These are phyloP conservation scores for Hypsizygus ulmarius DNA, from an alignment of 1,284 basidiomycete species.

Conservation along the genomic window DNA sequence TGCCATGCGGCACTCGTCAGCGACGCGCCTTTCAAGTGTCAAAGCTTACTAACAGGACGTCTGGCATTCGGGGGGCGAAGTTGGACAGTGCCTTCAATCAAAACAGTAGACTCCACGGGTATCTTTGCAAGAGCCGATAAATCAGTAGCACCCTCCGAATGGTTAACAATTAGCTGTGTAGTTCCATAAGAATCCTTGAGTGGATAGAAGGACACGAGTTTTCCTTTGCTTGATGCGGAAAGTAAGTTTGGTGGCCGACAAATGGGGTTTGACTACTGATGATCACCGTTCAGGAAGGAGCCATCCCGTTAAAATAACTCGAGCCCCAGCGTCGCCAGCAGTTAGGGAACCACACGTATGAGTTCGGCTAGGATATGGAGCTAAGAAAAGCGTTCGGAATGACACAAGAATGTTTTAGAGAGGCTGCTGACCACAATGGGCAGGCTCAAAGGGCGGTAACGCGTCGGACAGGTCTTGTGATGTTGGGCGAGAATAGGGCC, in stretches of 20 bases:
- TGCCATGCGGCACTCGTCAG: constrained; percentile 28
- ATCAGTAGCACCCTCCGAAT: constrained; percentile 31
- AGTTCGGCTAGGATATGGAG: constrained; percentile 59
- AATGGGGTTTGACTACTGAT: constrained; percentile 29
- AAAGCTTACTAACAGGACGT: constrained; percentile 44
- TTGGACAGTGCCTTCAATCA: constrained; percentile 70
- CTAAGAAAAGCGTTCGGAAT: constrained; percentile 34
- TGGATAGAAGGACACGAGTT: constrained; percentile 75
- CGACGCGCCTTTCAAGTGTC: constrained; percentile 16
- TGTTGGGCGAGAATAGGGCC: constrained; percentile 17
- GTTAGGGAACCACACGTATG: constrained; percentile 67
- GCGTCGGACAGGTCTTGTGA: constrained; percentile 22
- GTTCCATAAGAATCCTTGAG: constrained; percentile 76
- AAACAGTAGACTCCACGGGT: constrained; percentile 75
- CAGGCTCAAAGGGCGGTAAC: constrained; percentile 13
- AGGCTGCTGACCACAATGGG: constrained; percentile 32
- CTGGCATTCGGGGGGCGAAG: constrained; percentile 61
- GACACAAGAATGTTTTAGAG: constrained; percentile 10
- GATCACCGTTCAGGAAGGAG: constrained; percentile 70
- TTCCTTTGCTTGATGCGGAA: constrained; percentile 57
- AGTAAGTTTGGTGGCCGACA: constrained; percentile 28
- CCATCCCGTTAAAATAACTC: constrained; percentile 77
- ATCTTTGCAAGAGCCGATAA: constrained; percentile 54
- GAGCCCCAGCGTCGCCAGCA: constrained; percentile 49
- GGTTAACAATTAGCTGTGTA: constrained; percentile 74